Evolutionary conservation across 73 alveolate species (phyloP).

Genomic region (Paramecium biaurelia): DNA sequence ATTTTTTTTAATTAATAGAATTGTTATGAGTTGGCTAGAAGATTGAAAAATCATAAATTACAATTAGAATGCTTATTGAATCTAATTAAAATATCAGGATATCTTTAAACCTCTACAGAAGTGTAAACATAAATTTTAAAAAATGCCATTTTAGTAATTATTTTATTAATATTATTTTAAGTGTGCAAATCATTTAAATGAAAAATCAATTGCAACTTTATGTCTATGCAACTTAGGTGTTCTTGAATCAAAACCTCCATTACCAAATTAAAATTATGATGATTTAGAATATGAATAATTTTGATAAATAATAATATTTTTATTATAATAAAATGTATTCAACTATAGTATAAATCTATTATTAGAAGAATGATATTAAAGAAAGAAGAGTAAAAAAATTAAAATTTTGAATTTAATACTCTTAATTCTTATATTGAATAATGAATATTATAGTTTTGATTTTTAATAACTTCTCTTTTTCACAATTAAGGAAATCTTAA

Average conservation of each 20-base stretch:
- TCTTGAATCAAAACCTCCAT: constrained; percentile 25
- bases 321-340: not conserved
- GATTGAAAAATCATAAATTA: constrained; percentile 34
- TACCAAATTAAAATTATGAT: not conserved
- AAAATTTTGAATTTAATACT: not conserved
- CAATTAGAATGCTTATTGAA: constrained; percentile 42
- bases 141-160: constrained; percentile 22
- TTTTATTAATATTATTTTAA: not conserved
- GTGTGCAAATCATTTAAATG: constrained; percentile 36
- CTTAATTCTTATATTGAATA: not conserved
- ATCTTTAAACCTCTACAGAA: not conserved
- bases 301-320: constrained; percentile 1
- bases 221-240: constrained; percentile 39
- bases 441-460: not conserved
- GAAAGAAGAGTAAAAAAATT: no score
- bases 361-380: not conserved
- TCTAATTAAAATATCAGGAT: constrained; percentile 21
- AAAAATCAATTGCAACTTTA: constrained; percentile 25
- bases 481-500: constrained; percentile 17
- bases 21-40: constrained; percentile 51
- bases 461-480: not conserved
- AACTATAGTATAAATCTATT: no score
- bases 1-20: not conserved
- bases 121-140: constrained; percentile 3
- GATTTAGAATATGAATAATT: constrained; percentile 46